These are phyloP conservation scores for Pseudocercospora musae DNA, from an alignment of 2,329 filamentous ascomycete species.

Conservation along the genomic window DNA sequence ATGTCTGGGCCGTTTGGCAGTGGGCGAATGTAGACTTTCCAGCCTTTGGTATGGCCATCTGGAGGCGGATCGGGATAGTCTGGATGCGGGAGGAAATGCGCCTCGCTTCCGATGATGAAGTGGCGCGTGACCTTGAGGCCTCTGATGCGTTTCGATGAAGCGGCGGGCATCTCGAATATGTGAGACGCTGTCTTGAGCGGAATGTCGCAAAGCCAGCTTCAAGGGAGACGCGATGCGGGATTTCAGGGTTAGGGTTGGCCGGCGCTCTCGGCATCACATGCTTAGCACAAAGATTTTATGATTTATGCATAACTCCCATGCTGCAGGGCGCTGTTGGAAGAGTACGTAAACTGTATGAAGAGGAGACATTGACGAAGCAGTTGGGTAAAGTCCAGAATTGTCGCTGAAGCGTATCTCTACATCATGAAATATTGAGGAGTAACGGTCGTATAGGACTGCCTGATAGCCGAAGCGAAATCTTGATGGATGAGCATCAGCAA, in stretches of 20 bases:
- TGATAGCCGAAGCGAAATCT: background rate
- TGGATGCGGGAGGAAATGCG: slow-evolving; percentile 61
- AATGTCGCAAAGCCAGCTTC: background rate
- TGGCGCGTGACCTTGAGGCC: slow-evolving; percentile 33
- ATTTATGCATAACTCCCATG: background rate
- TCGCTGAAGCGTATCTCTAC: background rate
- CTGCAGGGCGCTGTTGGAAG: background rate
- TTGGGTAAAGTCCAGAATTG: slow-evolving; percentile 32
- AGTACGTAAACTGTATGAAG: background rate
- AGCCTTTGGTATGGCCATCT: slow-evolving; percentile 91
- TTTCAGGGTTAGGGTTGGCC: background rate
- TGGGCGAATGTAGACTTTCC: slow-evolving; percentile 90
- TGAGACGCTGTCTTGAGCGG: background rate
- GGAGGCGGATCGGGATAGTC: slow-evolving; percentile 76
- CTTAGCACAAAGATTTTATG: background rate
- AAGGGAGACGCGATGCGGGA: background rate
- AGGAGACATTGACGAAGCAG: slow-evolving; percentile 2
- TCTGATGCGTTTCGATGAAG: slow-evolving; percentile 37
- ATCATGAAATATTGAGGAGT: slow-evolving; percentile 27
- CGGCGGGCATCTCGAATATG: slow-evolving; percentile 32
- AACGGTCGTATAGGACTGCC: slow-evolving; percentile 27
- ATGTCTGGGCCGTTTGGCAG: slow-evolving; percentile 81
- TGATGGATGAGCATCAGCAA: background rate
- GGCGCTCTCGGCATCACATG: background rate
- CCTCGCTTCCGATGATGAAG: slow-evolving; percentile 50